These are phyloP conservation scores for Macrophomina tecta DNA, from an alignment of 2,329 filamentous ascomycete species.

Conservation along the genomic window DNA sequence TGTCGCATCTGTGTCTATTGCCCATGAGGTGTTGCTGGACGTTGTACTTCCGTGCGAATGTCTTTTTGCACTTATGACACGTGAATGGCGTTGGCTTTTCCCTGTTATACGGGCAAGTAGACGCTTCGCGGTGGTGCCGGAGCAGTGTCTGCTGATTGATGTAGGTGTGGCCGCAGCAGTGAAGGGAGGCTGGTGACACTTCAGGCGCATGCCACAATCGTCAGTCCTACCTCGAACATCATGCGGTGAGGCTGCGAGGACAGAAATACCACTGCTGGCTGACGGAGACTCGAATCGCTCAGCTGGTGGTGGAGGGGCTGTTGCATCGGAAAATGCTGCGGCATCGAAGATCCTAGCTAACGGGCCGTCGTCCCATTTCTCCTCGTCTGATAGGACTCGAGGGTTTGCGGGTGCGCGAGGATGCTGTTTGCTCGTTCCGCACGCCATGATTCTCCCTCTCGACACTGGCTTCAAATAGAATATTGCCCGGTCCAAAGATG, in stretches of 20 bases:
- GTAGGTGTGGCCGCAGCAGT: constrained; percentile 5
- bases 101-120: not conserved
- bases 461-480: too few species aligned
- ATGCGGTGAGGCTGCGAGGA: too few species aligned
- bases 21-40: not conserved
- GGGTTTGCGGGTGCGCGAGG: not conserved
- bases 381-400: not conserved
- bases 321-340: not conserved
- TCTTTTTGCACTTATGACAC: not conserved
- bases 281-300: not conserved
- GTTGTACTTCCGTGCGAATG: not conserved
- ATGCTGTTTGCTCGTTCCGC: too few species aligned
- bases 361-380: not conserved
- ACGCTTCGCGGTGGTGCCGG: not conserved
- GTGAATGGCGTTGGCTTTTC: not conserved
- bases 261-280: not conserved
- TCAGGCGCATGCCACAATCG: not conserved
- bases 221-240: not conserved
- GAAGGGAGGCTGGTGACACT: not conserved
- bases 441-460: too few species aligned
- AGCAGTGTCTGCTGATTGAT: not conserved
- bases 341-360: not conserved
- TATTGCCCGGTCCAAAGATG: too few species aligned
- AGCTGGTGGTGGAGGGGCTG: not conserved
- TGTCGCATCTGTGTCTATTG: not conserved